phyloP scores from a whole-genome alignment of 257 asterid genomes.

The Parsonsia alboflavescens region DNA sequence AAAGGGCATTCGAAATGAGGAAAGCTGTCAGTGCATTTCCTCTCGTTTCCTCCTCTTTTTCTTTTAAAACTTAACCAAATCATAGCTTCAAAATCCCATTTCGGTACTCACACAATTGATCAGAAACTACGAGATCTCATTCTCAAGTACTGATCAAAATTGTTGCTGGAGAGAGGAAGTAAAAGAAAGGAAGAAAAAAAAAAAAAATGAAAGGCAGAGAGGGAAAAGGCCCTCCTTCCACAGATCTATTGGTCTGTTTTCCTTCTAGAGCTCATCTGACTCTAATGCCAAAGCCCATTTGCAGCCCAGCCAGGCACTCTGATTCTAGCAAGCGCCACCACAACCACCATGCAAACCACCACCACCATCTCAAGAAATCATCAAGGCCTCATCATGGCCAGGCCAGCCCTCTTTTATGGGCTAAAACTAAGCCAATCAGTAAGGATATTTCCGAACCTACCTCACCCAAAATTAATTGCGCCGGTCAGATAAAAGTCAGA shows the following conservation, averaged over 20 bases:
- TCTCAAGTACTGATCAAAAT: background rate
- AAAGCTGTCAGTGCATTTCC: constrained; percentile 32
- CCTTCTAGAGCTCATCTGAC: constrained; percentile 78
- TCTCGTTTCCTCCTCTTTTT: constrained; percentile 6
- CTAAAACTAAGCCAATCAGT: constrained; percentile 32
- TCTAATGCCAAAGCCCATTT: constrained; percentile 71
- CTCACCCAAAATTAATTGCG: constrained; percentile 85
- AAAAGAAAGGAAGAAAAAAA: constrained; percentile 3
- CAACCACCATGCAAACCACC: constrained; percentile 21
- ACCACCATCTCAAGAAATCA: constrained; percentile 28
- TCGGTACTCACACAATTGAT: constrained; percentile 1
- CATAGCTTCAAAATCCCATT: constrained; percentile 16
- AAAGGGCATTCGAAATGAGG: constrained; percentile 18
- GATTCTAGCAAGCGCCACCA: constrained; percentile 38
- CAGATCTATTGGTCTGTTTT: constrained; percentile 78
- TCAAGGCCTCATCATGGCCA: too few species aligned
- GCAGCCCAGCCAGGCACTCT: constrained; percentile 69
- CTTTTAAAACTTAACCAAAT: constrained; percentile 20
- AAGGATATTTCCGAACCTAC: constrained; percentile 66
- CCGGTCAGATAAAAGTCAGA: constrained; percentile 74
- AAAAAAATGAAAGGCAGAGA: constrained; percentile 56
- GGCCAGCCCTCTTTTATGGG: constrained; percentile 51
- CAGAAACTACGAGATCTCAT: constrained; percentile 21
- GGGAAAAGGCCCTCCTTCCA: constrained; percentile 65
- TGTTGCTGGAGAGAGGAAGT: background rate